Evolutionary conservation across 805 yeast genomes (phyloP), one percentile per base, ranked within the genome.

Genomic region (Tetrapisispora taiwanensis): DNA sequence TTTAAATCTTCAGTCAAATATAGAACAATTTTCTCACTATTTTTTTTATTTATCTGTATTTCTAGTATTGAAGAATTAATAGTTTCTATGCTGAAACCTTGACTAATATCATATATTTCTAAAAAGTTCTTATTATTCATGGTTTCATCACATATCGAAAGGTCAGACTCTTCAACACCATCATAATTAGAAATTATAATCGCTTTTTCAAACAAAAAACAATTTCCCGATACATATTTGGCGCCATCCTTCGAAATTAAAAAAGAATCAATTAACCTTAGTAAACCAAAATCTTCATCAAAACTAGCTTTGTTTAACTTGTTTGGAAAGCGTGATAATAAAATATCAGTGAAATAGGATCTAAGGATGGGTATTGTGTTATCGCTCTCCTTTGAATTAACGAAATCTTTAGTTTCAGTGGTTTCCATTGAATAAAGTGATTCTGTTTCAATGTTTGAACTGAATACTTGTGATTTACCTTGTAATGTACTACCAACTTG

Each of bases 201-300:
- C 3, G 54, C 54, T 14, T 47, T 48, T 35, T 60, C 62, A 50
- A 68, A 68, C 30, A 69, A 45, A 48, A 57, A 68, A 30, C 67
- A 67, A 31, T 62, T 54, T 10, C 62, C 53, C 10, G 49, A 47
- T 13, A 41, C 37, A 44, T 61, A 68, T 0, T 41, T 48, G 1
- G 7, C 12, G 3, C 58, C 60, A 41, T 60, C 59, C 18, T 47
- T 50, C 1, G 68, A 63, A 3, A 66, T 53, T 38, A 54, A 39
- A 15, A 69, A 50, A 12, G 39, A 49, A 49, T 69, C 72, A 10
- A 66, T 65, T 10, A 68, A 41, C 42, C 72, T 53, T 36, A 69
- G 45, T 6, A 58, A 42, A 0, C 73, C 73, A 46, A 55, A 62
- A 30, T 50, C 44, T 3, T 58, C 49, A 41, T 66, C 69, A 18